Evolutionary conservation across 176 grass and related monocot species (phyloP).

Genomic region (Carex parvula): DNA sequence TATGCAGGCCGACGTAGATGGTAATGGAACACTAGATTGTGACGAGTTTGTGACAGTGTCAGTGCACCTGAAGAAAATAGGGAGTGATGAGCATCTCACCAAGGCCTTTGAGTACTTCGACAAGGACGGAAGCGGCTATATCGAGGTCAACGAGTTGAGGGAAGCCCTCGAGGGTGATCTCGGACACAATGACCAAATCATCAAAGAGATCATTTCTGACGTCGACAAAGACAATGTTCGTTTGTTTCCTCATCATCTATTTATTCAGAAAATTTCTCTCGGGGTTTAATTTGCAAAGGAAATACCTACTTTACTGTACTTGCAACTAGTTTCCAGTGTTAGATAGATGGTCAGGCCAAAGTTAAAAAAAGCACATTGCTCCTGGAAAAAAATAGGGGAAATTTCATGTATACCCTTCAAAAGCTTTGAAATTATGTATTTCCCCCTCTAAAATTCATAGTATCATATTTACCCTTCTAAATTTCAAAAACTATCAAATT

Average conservation of each 20-base stretch:
- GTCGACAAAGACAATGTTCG: slow-evolving; percentile 71
- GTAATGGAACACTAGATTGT: slow-evolving; percentile 61
- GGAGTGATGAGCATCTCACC: slow-evolving; percentile 63
- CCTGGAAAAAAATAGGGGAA: not conserved
- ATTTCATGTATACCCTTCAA: too few relatives aligned
- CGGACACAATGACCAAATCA: slow-evolving; percentile 50
- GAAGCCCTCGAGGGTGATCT: slow-evolving; percentile 71
- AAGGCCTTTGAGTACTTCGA: slow-evolving; percentile 82
- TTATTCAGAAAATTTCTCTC: slow-evolving; percentile 17
- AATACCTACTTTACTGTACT: not conserved
- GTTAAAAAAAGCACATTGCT: not conserved
- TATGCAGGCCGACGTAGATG: slow-evolving; percentile 64
- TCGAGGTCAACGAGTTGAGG: slow-evolving; percentile 70
- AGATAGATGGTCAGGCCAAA: not conserved
- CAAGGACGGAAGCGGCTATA: slow-evolving; percentile 73
- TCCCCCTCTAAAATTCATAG: too few relatives aligned
- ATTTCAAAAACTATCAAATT: too few relatives aligned
- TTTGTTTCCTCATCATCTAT: not conserved
- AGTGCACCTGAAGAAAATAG: slow-evolving; percentile 82
- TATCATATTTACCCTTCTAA: too few relatives aligned
- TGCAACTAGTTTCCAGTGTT: not conserved
- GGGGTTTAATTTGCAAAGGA: not conserved
- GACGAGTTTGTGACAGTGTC: slow-evolving; percentile 88
- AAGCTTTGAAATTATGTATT: too few relatives aligned
- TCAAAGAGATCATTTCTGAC: slow-evolving; percentile 61